phyloP scores from a whole-genome alignment of 768 basidiomycete genomes.

The Naganishia kalamii region DNA sequence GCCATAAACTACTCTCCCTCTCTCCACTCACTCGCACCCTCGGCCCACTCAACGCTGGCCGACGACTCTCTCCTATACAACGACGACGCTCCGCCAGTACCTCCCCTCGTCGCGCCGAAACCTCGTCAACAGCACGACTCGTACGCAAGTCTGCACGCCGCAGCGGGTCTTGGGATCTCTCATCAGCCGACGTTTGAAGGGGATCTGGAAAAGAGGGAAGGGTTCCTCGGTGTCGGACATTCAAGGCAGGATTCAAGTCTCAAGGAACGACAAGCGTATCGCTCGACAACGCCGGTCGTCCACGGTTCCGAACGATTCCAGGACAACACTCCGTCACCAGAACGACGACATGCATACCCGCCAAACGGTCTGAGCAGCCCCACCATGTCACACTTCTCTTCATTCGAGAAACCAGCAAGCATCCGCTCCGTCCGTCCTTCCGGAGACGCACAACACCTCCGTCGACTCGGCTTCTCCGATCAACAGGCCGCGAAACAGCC shows the following conservation, averaged over 20 bases:
- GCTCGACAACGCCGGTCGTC: slow-evolving; percentile 3
- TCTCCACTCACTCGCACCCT: background rate
- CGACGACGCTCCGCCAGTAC: background rate
- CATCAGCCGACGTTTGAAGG: slow-evolving; percentile 7
- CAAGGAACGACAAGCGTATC: slow-evolving; percentile 9
- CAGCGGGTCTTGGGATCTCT: slow-evolving; percentile 2
- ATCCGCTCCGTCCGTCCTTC: slow-evolving; percentile 12
- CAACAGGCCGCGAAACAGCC: background rate
- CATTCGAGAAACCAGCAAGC: background rate
- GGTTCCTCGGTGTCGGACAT: background rate
- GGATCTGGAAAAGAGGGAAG: background rate
- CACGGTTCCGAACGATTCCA: background rate
- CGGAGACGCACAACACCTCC: background rate
- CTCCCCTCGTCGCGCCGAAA: slow-evolving; percentile 2
- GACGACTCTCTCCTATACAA: background rate
- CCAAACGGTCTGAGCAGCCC: background rate
- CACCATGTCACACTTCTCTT: background rate
- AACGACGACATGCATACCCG: background rate
- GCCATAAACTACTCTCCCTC: slow-evolving; percentile 4
- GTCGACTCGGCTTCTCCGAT: background rate
- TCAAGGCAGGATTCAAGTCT: slow-evolving; percentile 4
- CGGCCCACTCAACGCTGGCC: background rate
- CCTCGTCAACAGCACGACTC: background rate
- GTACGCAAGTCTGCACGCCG: background rate
- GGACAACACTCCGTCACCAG: background rate